Base-by-base conservation (phyloP, 345 rosid species). In the Passiflora organensis region DNA sequence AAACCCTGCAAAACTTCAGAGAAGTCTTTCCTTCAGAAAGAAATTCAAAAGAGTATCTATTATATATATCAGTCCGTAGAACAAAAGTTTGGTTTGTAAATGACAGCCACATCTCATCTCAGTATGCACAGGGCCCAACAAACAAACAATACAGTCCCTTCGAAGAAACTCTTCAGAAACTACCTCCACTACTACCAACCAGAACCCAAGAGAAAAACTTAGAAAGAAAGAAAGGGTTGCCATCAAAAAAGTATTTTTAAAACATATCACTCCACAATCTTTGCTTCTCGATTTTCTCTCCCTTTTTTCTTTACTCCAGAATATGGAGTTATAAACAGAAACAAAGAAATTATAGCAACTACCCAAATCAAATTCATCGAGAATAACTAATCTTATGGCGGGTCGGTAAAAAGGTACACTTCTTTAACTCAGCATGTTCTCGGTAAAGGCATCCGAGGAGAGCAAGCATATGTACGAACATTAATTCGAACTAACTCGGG, bases 111-210 rank as follows among this genome's bases (percentile, higher is more conserved):
- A 13, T 1, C 54, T 61, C 70, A 53, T 50, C 74, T 63, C 58
- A 60, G 63, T 58, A 60, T 45, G 72, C 61, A 73, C 61, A 74
- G 63, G 72, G 60, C 78, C 52, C 36, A 58, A 71, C 85, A 67
- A 69, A 74, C 67, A 78, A 66, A 73, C 83, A 59, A 53, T 63
- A 63, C 60, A 72, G 66, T 84, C 64, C 80, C 97, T 90, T 87
- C 74, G 71, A 90, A 85, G 84, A 77, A 85, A 90, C 97, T 90
- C 89, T 76, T 76, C 37, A 64, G 62, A 78, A 86, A 78, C 90
- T 56, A 83, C 82, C 82, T 66, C 87, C 97, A 85, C 94, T 82
- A 84, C 82, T 73, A 90, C 85, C 96, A 81, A 90, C 85, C 85
- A 63, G 42, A 78, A 43, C 63, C 63, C 53, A 70, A 62, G 32